These are phyloP conservation scores for Cercospora beticola DNA, from an alignment of 2,329 filamentous ascomycete species.

Conservation along the genomic window DNA sequence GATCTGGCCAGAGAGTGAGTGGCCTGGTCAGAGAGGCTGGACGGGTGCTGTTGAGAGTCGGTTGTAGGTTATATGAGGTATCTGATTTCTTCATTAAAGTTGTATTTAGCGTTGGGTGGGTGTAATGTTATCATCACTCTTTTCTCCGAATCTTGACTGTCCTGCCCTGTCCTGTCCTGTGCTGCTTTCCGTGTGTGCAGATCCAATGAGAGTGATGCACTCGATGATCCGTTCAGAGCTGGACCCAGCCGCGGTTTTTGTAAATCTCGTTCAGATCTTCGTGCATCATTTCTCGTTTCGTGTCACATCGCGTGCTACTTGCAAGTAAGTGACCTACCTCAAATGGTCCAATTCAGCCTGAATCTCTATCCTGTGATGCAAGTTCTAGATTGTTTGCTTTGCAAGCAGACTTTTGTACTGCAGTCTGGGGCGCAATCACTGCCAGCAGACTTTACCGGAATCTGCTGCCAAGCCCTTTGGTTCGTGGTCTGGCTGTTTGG, in stretches of 20 bases:
- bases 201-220: not conserved
- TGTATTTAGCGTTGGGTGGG: not conserved
- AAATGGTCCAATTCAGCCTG: not conserved
- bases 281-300: not conserved
- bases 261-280: not conserved
- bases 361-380: not conserved
- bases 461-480: not conserved
- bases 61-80: conserved; percentile 51
- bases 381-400: not conserved
- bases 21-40: conserved; percentile 71
- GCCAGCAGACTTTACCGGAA: not conserved
- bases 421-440: not conserved
- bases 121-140: not conserved
- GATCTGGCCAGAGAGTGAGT: conserved; percentile 87
- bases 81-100: not conserved
- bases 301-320: not conserved
- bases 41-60: conserved; percentile 68
- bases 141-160: not conserved
- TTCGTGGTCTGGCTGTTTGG: not conserved
- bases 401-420: not conserved
- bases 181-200: not conserved
- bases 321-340: not conserved
- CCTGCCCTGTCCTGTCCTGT: not conserved
- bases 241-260: not conserved
- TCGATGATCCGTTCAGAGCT: not conserved